Base-by-base conservation (phyloP, 106 monocot genomes). In the Dioscorea alata region DNA sequence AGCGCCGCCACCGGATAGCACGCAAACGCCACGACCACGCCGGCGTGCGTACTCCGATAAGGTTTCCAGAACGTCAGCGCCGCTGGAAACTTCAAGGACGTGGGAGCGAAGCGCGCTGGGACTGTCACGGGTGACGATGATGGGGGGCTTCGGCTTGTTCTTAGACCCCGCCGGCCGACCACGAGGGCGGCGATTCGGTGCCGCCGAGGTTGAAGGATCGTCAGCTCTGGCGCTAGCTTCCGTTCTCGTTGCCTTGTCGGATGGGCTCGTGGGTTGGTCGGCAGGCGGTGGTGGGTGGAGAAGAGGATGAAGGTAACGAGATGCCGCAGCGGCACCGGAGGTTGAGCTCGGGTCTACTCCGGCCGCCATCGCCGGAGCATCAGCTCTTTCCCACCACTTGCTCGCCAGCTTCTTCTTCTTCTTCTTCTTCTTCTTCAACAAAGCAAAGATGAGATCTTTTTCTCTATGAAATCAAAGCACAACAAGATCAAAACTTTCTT, bases 351-450 rank as follows among this genome's bases (percentile, higher is more conserved):
- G 50, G 13, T 79, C 82, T 63, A 76, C 79, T 17, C 79, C 85
- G 69, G 82, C 82, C 66, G 82, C 63, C 76, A 79, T 79, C 35
- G 61, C 57, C 18, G 73, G 31, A 62, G 32, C 79, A 72, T 84
- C 88, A 25, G 58, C 79, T 18, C 78, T 50, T 66, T 84, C 81
- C 81, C 81, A 84, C 88, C 88, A 88, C 84, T 84, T 84, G 78
- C 73, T 81, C 54, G 78, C 73, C 82, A 78, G 78, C 78, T 74
- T 74, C 49, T 23, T 21, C 22, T 19, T 21, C 22, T 59, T 20
- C 22, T 9, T 59, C 34, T 34, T 34, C 34, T 34, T 7, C 34
- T 34, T 7, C 34, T 34, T 7, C 34, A 4, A 8, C 32, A 63
- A 16, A 9, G 32, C 9, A 16, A 63, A 31, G 15, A 23, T 62